These are phyloP conservation scores for Clavariopsis aquatica DNA, from an alignment of 495 filamentous ascomycete genomes.

Conservation along the genomic window DNA sequence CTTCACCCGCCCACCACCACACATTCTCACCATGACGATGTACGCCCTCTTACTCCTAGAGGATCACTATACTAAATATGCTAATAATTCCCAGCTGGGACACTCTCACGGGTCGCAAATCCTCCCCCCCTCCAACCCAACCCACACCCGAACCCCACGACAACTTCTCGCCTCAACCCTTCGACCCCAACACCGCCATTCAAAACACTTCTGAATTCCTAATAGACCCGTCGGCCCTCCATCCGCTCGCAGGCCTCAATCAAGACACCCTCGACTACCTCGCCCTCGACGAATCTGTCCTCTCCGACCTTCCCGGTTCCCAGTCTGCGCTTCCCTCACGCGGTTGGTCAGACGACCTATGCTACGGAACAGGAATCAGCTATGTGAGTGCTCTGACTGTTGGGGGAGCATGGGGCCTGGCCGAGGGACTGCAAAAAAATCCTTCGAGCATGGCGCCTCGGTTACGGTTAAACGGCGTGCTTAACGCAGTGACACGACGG, in stretches of 20 bases:
- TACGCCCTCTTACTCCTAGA: slow-evolving; percentile 1
- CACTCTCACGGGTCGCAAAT: slow-evolving; percentile 79
- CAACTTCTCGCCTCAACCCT: slow-evolving; percentile 57
- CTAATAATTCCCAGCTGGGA: slow-evolving; percentile 60
- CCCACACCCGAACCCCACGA: slow-evolving; percentile 45
- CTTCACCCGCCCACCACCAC: neutral
- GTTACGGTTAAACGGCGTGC: slow-evolving; percentile 84
- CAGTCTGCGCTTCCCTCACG: slow-evolving; percentile 87
- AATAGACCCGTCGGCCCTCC: slow-evolving; percentile 81
- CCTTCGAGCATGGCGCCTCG: slow-evolving; percentile 75
- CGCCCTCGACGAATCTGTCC: slow-evolving; percentile 83
- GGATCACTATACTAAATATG: neutral
- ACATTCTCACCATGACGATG: slow-evolving; percentile 31
- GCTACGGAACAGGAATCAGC: slow-evolving; percentile 92
- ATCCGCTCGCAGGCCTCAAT: slow-evolving; percentile 93
- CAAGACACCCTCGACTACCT: slow-evolving; percentile 92
- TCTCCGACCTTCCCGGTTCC: slow-evolving; percentile 83
- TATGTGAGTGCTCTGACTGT: slow-evolving; percentile 84
- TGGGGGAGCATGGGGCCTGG: slow-evolving; percentile 87
- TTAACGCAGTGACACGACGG: slow-evolving; percentile 88
- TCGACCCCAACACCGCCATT: slow-evolving; percentile 63
- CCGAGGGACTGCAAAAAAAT: slow-evolving; percentile 79
- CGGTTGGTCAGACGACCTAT: slow-evolving; percentile 96
- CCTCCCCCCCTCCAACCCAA: slow-evolving; percentile 48
- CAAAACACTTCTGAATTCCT: slow-evolving; percentile 85